Evolutionary conservation across 2,329 filamentous ascomycete species (phyloP).

Genomic region (Hypoxylon sp.): DNA sequence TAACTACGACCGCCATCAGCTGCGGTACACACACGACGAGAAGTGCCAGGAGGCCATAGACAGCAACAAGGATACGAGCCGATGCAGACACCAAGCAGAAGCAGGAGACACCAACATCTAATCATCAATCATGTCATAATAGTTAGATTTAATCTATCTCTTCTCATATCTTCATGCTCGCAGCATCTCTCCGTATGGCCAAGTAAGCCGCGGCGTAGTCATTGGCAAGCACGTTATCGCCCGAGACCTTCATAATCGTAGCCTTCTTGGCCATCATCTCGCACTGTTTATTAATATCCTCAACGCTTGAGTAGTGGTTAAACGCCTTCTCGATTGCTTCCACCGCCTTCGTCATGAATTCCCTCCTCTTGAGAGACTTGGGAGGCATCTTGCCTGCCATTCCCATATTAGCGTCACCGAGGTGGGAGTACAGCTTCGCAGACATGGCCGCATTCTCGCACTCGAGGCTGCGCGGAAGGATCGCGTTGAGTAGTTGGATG

Average conservation of each 20-base stretch:
- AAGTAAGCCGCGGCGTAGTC: constrained; percentile 77
- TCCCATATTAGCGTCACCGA: constrained; percentile 86
- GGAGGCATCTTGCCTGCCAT: constrained; percentile 71
- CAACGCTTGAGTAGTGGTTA: constrained; percentile 74
- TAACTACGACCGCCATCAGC: too few species aligned
- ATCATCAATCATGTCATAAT: constrained; percentile 12
- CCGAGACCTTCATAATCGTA: constrained; percentile 78
- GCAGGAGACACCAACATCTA: neutral
- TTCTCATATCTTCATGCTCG: constrained; percentile 46
- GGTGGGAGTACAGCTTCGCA: constrained; percentile 76
- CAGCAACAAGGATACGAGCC: too few species aligned
- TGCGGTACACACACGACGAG: too few species aligned
- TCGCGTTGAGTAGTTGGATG: constrained; percentile 73
- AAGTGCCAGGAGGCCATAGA: neutral
- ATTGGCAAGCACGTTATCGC: constrained; percentile 74
- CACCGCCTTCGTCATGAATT: constrained; percentile 71
- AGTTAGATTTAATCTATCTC: constrained; percentile 2
- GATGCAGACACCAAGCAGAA: neutral
- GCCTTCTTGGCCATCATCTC: constrained; percentile 88
- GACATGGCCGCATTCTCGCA: constrained; percentile 73
- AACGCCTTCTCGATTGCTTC: constrained; percentile 75
- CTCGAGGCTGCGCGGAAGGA: constrained; percentile 84
- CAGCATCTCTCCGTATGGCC: constrained; percentile 65
- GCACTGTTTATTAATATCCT: constrained; percentile 79
- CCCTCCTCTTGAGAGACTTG: constrained; percentile 63